Evolutionary conservation across 2,329 filamentous ascomycete genomes (phyloP), one percentile per base, ranked within the genome.

Genomic region (Hypoxylon sp.): DNA sequence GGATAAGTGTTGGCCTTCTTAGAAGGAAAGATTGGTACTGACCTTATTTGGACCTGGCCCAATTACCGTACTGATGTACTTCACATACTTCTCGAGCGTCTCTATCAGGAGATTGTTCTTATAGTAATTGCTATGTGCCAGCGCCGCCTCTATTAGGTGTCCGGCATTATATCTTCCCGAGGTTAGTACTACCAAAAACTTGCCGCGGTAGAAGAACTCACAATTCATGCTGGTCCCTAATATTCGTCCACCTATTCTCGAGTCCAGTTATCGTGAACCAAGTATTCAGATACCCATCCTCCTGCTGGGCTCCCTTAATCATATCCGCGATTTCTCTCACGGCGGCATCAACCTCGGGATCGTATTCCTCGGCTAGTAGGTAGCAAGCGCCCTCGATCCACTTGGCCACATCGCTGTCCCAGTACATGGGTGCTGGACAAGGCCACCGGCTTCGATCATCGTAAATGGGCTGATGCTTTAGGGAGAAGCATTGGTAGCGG

Each of bases 341-440:
- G 0, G 87, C 86, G 1, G 75, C 75, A 59, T 86, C 82, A 57
- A 89, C 78, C 47, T 84, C 80, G 0, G 76, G 74, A 62, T 86
- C 81, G 17, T 82, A 77, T 13, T 81, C 68, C 48, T 80, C 76
- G 29, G 72, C 73, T 7, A 88, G 77, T 69, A 88, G 84, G 69
- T 90, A 89, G 67, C 86, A 89, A 2, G 87, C 87, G 0, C 84
- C 87, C 76, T 90, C 88, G 55, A 89, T 87, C 86, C 87, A 89
- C 76, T 90, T 90, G 10, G 82, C 87, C 81, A 78, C 73, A 55
- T 79, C 79, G 70, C 80, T 82, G 71, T 90, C 88, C 87, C 87
- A 89, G 73, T 89, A 90, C 0, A 88, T 77, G 69, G 88, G 86
- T 21, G 86, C 85, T 0, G 87, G 86, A 0, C 88, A 81, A 0